Base-by-base conservation (phyloP, 2,329 filamentous ascomycete genomes). In the Fusarium newnesense region DNA sequence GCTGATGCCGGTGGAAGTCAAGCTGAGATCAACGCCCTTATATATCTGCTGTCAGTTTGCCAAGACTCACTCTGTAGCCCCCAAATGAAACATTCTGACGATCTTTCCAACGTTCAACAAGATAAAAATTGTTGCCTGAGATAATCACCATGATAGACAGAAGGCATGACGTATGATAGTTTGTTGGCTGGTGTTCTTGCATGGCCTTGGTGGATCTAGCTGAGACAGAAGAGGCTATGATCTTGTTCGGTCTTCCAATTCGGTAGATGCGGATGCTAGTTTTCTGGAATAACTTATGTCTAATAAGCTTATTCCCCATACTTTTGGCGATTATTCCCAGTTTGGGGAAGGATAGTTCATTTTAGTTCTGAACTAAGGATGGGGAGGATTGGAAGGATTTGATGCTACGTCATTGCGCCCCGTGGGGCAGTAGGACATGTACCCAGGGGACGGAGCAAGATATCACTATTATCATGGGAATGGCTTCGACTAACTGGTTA, bases 1-100 rank as follows among this genome's bases (percentile, higher is more conserved):
- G 3, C 5, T 26, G 21, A 36, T 10, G 11, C 3, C 19, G 3
- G 4, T 3, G 1, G 1, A 8, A 32, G 9, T 24, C 11, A 28
- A 26, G 7, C 13, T n/a, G 28, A 19, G 9, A 16, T 12, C 7
- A 7, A 10, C 32, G 2, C 24, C 13, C 19, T 60, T 52, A 30
- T 52, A 28, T 37, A 58, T 1, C 2, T 7, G 5, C 16, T 2
- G n/a, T 11, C 10, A 12, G 4, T 8, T 26, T 32, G n/a, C 34
- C 19, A 24, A 36, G 16, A n/a, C n/a, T 9, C 7, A 4, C 15
- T 24, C 12, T 37, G 16, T 24, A 24, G 24, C 24, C 24, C 24
- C 24, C 24, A 24, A 18, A 19, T 7, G 8, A 16, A 21, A 47
- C 18, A 40, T 5, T 32, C 13, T n/a, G 36, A 42, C 1, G 13